A percentile compares a stretch with the other conserved stretches of the same genome.
These are phyloP conservation scores for Phoma herbarum DNA, from an alignment of 2,329 filamentous ascomycete genomes.

Conservation along the genomic window DNA sequence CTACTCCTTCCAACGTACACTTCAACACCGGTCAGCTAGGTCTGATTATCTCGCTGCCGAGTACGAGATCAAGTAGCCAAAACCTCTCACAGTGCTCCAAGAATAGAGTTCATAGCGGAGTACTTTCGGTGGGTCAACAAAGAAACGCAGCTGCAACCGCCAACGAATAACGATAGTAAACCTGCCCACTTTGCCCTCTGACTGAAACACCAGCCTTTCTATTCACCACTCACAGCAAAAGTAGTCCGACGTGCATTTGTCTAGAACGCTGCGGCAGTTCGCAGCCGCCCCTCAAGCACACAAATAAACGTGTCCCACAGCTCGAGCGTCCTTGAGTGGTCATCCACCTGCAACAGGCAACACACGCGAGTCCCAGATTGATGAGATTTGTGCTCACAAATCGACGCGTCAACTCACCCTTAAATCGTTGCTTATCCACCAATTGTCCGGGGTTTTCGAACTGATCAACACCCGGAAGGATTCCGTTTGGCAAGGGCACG, in stretches of 20 bases:
- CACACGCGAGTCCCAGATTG: slow-evolving; percentile 13
- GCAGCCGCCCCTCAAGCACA: neutral
- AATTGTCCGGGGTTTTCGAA: slow-evolving; percentile 5
- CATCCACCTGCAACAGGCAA: slow-evolving; percentile 1
- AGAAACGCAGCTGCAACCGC: slow-evolving; percentile 9
- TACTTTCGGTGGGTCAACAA: slow-evolving; percentile 9
- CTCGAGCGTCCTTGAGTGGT: slow-evolving; percentile 5
- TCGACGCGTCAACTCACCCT: slow-evolving; percentile 17
- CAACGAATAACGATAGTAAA: slow-evolving; percentile 10
- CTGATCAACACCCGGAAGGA: slow-evolving; percentile 10
- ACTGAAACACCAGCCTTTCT: slow-evolving; percentile 18
- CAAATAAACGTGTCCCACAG: slow-evolving; percentile 1
- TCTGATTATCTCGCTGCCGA: neutral
- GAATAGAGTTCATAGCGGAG: slow-evolving; percentile 9
- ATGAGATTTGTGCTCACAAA: slow-evolving; percentile 16
- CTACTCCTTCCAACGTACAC: neutral
- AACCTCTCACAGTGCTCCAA: neutral
- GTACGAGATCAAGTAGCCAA: neutral
- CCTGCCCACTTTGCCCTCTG: slow-evolving; percentile 1
- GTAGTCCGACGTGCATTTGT: neutral
- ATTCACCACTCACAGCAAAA: slow-evolving; percentile 1
- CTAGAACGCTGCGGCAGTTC: slow-evolving; percentile 14
- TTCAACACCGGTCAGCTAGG: neutral
- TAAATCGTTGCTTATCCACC: slow-evolving; percentile 1
- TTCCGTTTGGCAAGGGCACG: slow-evolving; percentile 11